Evolutionary conservation across 768 basidiomycete genomes (phyloP).

Genomic region (Strobilomyces dryophilus): DNA sequence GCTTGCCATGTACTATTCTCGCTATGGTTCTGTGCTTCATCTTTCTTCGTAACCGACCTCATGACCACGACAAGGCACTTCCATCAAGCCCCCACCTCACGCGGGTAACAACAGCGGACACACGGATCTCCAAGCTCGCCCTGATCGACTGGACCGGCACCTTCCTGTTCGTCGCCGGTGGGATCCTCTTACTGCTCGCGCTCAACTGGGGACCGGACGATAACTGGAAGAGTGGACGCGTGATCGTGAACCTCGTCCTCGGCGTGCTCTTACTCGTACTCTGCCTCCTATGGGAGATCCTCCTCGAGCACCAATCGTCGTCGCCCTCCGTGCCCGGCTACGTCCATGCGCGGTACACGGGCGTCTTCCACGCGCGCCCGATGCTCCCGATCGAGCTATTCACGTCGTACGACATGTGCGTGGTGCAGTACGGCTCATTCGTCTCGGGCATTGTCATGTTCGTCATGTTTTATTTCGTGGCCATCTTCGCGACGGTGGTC

Average conservation of each 20-base stretch:
- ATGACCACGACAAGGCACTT: constrained; percentile 13
- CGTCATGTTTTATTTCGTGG: constrained; percentile 52
- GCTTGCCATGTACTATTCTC: constrained; percentile 37
- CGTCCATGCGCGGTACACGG: constrained; percentile 5
- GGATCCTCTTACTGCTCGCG: constrained; percentile 46
- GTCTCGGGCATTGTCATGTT: constrained; percentile 46
- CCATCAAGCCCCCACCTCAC: not conserved
- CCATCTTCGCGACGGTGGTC: constrained; percentile 50
- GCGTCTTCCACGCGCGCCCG: constrained; percentile 32
- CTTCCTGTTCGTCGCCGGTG: constrained; percentile 38
- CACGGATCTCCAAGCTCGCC: constrained; percentile 27
- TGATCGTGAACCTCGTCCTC: constrained; percentile 45
- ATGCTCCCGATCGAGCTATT: constrained; percentile 48
- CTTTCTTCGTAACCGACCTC: constrained; percentile 34
- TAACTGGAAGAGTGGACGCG: constrained; percentile 38
- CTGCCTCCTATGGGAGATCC: constrained; percentile 42
- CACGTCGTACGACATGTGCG: constrained; percentile 38
- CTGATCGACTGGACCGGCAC: constrained; percentile 48
- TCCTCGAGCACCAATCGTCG: constrained; percentile 30
- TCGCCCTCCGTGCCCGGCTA: not conserved
- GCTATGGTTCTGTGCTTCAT: constrained; percentile 39
- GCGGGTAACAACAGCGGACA: not conserved
- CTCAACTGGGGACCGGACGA: constrained; percentile 48
- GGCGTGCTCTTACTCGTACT: constrained; percentile 39
- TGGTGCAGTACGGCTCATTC: constrained; percentile 36